Percentiles rank a stretch among this genome's conserved stretches.
Conservation (phyloP, 2,329 filamentous ascomycete genomes). For the Samsoniella hepiali region DNA sequence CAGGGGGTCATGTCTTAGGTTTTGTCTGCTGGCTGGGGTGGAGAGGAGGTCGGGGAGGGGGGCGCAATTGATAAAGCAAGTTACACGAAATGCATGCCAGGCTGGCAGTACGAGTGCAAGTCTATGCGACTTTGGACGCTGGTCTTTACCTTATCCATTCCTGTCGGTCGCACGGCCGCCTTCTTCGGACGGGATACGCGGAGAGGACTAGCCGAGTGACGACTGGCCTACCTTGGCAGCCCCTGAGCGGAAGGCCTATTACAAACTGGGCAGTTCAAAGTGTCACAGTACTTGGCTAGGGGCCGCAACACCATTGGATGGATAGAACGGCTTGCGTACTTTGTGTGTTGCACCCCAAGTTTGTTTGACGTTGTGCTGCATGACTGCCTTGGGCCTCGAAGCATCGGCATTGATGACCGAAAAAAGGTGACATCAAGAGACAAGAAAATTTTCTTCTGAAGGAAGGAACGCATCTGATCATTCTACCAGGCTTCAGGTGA, state of each 20-base stretch:
- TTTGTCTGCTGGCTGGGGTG: background rate
- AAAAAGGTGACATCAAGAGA: background rate
- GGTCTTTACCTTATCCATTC: background rate
- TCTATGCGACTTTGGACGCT: background rate
- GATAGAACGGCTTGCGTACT: too few relatives aligned
- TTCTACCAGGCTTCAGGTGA: too few relatives aligned
- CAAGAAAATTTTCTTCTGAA: background rate
- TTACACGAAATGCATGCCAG: background rate
- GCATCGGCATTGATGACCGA: background rate
- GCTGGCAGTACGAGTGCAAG: background rate
- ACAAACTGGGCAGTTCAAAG: too few relatives aligned
- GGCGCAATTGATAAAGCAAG: background rate
- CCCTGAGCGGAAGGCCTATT: background rate
- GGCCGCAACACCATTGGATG: too few relatives aligned
- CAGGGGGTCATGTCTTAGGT: background rate
- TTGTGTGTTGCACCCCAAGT: too few relatives aligned
- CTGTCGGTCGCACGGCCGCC: background rate
- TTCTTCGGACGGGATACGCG: background rate
- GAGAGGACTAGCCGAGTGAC: background rate
- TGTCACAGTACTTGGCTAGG: too few relatives aligned
- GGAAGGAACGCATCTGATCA: too few relatives aligned
- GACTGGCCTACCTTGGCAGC: background rate
- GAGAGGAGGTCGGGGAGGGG: background rate
- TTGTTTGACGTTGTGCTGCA: too few relatives aligned
- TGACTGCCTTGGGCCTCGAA: background rate